Base-by-base conservation (phyloP, 345 rosid species). In the Jatropha curcas region DNA sequence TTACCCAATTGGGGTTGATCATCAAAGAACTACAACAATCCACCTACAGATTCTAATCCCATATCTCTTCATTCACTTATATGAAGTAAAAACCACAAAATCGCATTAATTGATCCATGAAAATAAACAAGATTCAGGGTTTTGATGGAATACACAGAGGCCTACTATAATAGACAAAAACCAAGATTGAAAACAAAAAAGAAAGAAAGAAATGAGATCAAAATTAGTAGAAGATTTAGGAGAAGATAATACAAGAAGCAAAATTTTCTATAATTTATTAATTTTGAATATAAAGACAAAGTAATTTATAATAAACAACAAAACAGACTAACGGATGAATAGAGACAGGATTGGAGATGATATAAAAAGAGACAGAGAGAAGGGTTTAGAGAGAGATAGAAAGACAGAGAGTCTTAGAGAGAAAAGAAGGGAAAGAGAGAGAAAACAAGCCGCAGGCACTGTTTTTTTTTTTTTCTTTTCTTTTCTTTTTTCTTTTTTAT, bases 1-100 rank as follows among this genome's bases (percentile, higher is more conserved):
- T 62, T 53, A 71, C 53, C 68, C 68, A 74, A 81, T 75, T 68
- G 70, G 41, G 39, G 55, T 66, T n/a, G n/a, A n/a, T 74, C 50
- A 33, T 74, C 65, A 27, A 71, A 79, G 61, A 69, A 73, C 68
- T 68, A 73, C 61, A 68, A 60, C 55, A 79, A 79, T 72, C 68
- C 79, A 73, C 97, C 97, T 65, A 82, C 88, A 61, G 92, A 90
- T 80, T 90, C 80, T 58, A 90, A 88, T 85, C 92, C 95, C 95
- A 85, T 88, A 60, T 78, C 73, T 72, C 79, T 80, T 83, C 82
- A 77, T 81, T 81, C 82, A 58, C 63, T 56, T 50, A 37, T 60
- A 55, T 31, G 8, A 64, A 65, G 56, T 73, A 80, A 72, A 46
- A 82, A 74, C 67, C 83, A 80, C 80, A 78, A 74, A 67, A 76